Evolutionary conservation across 345 rosid species (phyloP), one percentile per base, ranked within the genome.

Genomic region (Rhodomyrtus tomentosa): DNA sequence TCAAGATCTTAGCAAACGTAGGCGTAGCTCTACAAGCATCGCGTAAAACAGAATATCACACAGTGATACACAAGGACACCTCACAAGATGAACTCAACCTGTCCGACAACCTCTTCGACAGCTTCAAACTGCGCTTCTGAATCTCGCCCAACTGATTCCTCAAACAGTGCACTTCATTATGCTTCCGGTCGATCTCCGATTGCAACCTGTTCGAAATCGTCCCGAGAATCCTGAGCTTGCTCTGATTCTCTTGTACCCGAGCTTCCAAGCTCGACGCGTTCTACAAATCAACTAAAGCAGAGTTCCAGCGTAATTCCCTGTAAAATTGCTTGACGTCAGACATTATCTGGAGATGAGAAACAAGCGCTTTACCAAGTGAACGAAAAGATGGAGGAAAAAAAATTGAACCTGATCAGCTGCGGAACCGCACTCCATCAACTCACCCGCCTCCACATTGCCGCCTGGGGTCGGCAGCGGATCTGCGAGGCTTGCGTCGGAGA

Each of bases 221-320:
- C 85, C 87, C 98, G 54, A 96, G 85, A 83, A 93, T 90, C 76
- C 99, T 89, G 84, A 96, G 91, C 93, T 94, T 94, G 95, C 96
- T 95, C 85, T 96, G 98, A 87, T 96, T 95, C 90, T 96, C 98
- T 72, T 93, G 93, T 18, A 95, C 99, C 55, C 89, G 92, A 88
- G 96, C 97, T 82, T 96, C 98, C 87, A 94, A 92, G 62, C 92
- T 91, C 38, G 99, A 94, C 87, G 93, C 94, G 88, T 93, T 56
- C 1, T 88, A 83, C 85, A 92, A 90, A 89, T 85, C 54, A 22
- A 73, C 91, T 73, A 88, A 87, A 81, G 88, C 92, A 55, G 93
- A 89, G 86, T 90, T 93, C 84, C 82, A 88, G 27, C 89, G 84
- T 85, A 88, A 84, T 84, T 90, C 92, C 86, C 87, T 84, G 84